Base-by-base conservation (phyloP, 2,329 filamentous ascomycete genomes). In the Fusarium mexicanum region DNA sequence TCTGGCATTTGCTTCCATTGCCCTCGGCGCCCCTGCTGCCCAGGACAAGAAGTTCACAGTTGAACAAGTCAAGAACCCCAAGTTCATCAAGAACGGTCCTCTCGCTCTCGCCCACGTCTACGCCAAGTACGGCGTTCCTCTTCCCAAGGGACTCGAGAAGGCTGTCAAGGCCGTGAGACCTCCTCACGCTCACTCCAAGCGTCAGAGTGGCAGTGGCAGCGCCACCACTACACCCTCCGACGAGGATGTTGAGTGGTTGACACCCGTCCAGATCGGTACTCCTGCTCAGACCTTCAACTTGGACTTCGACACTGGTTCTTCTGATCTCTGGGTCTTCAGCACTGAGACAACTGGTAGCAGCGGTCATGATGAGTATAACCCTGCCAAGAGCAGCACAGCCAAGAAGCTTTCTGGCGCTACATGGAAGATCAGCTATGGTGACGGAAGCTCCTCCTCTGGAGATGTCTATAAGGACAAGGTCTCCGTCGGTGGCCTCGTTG, bases 241-340 rank as follows among this genome's bases (percentile, higher is more conserved):
- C 7, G 71, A 76, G 59, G 83, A 85, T n/a, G 40, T 72, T 26
- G 83, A 84, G 74, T 86, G 83, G 72, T 65, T 85, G 58, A 80
- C 80, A 7, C 82, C 83, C 10, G 82, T 86, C 18, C 76, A 82
- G 44, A 83, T 86, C n/a, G 85, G 85, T 20, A 84, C 83, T 11
- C 85, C 85, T 14, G 79, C 83, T 8, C 83, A 86, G 73, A 84
- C 81, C 2, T 77, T 86, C 54, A 81, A 83, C 41, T 75, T 87
- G 55, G 82, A 85, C 72, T 84, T 87, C 53, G 85, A 87, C 65
- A 87, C 85, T 3, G 85, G 85, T 2, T 86, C 84, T 6, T 83
- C 84, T 17, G 85, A 87, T 64, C 79, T 86, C 31, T 86, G 86
- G 86, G 86, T 87, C 3, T 86, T 86, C 73, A 85, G 83, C 62